These are phyloP conservation scores for Acacia confusa DNA, from an alignment of 306 rosid species.

Conservation along the genomic window DNA sequence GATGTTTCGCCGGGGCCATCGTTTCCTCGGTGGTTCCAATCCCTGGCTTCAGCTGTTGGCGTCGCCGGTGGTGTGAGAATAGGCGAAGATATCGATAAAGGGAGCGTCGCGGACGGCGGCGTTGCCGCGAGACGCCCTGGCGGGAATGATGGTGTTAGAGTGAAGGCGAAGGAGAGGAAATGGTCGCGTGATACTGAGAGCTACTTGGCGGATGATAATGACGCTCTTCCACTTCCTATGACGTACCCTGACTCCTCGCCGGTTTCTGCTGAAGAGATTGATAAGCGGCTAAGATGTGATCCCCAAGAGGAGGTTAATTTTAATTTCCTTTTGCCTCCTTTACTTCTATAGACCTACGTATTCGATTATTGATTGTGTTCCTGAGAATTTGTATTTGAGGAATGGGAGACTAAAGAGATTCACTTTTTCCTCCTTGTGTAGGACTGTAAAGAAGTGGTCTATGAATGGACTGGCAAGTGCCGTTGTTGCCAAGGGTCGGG, in stretches of 20 bases:
- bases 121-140: conserved; percentile 38
- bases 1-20: conserved; percentile 43
- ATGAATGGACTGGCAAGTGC: conserved; percentile 97
- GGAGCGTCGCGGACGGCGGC: conserved; percentile 36
- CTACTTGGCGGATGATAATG: conserved; percentile 62
- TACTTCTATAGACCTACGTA: background rate
- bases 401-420: conserved; percentile 7
- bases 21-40: conserved; percentile 54
- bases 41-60: conserved; percentile 43
- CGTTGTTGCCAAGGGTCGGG: conserved; percentile 97
- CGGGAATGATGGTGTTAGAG: conserved; percentile 47
- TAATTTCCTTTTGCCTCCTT: background rate
- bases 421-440: conserved; percentile 28
- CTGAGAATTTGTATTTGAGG: background rate
- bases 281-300: conserved; percentile 74
- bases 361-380: background rate
- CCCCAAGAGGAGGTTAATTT: conserved; percentile 61
- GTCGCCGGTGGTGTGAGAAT: conserved; percentile 46
- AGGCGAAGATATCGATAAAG: conserved; percentile 49
- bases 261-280: conserved; percentile 67
- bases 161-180: conserved; percentile 70
- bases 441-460: conserved; percentile 96
- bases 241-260: conserved; percentile 76
- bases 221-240: conserved; percentile 92
- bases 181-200: conserved; percentile 80